Percentiles rank a stretch among this genome's conserved stretches.
phyloP scores from a whole-genome alignment of 2,329 filamentous ascomycete genomes.

The Trichoderma sp. region DNA sequence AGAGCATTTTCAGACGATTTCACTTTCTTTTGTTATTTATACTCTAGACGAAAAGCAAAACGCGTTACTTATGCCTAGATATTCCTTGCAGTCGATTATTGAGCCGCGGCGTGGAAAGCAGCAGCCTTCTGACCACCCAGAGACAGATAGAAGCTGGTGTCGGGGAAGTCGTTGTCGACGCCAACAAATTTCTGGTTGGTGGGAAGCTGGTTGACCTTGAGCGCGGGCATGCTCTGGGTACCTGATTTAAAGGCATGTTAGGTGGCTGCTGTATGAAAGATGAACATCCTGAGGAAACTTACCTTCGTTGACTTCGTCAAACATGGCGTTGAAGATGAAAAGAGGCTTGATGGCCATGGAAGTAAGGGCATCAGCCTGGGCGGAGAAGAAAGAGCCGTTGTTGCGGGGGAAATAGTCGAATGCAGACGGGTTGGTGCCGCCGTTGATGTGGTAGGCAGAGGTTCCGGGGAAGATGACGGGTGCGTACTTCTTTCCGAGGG shows the following conservation, averaged over 20 bases:
- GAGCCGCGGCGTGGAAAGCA: conserved; percentile 10
- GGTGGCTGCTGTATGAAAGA: neutral
- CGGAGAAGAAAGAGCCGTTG: conserved; percentile 11
- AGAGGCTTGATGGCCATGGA: conserved; percentile 13
- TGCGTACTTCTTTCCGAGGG: conserved; percentile 15
- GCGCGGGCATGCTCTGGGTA: conserved; percentile 11
- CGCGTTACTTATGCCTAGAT: neutral
- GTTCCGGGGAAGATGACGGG: conserved; percentile 16
- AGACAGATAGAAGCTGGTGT: conserved; percentile 11
- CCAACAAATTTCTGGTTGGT: conserved; percentile 18
- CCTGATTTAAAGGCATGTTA: neutral
- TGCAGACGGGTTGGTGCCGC: conserved; percentile 8
- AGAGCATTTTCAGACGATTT: neutral
- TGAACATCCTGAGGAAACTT: neutral
- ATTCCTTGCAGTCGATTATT: neutral
- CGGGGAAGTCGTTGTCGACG: conserved; percentile 7
- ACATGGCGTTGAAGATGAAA: conserved; percentile 18
- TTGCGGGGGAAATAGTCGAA: conserved; percentile 14
- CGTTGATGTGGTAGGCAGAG: conserved; percentile 15
- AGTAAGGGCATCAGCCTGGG: conserved; percentile 14
- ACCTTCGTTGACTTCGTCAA: conserved; percentile 18
- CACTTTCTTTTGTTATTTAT: neutral
- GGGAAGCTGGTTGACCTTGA: conserved; percentile 10
- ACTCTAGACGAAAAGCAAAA: neutral
- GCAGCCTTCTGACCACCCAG: conserved; percentile 10